phyloP scores from a whole-genome alignment of 73 alveolate genomes.

The Tetrahymena thermophila region DNA sequence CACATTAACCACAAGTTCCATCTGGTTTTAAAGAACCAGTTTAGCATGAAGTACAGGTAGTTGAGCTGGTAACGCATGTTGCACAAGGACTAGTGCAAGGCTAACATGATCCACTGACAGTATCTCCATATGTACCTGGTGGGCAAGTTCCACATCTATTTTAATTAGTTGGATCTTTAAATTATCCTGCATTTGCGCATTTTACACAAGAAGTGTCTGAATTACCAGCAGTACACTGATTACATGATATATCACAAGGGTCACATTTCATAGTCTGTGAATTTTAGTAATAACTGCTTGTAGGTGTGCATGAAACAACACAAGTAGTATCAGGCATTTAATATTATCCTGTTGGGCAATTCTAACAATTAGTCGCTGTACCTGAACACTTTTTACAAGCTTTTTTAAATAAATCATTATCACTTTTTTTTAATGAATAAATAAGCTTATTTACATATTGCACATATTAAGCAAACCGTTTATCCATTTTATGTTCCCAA shows the following conservation, averaged over 20 bases:
- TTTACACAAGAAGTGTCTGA: not conserved
- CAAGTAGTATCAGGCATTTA: not conserved
- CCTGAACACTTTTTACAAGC: not conserved
- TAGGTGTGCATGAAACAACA: not conserved
- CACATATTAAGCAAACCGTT: not conserved
- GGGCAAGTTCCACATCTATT: not conserved
- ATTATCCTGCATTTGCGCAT: not conserved
- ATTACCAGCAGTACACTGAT: not conserved
- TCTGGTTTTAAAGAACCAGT: not conserved
- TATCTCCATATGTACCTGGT: not conserved
- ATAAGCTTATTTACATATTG: not conserved
- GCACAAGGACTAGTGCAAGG: not conserved
- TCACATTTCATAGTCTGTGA: not conserved
- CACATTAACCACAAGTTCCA: not conserved
- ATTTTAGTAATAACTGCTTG: not conserved
- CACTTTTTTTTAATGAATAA: not conserved
- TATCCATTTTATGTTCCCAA: not conserved
- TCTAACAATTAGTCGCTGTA: not conserved
- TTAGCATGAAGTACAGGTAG: not conserved
- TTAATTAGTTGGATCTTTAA: not conserved
- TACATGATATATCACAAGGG: not conserved
- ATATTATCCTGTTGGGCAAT: not conserved
- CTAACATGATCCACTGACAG: not conserved
- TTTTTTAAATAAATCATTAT: not conserved
- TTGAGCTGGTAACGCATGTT: not conserved